Evolutionary conservation across 768 basidiomycete species (phyloP).

Genomic region (Albatrellus ellisii): DNA sequence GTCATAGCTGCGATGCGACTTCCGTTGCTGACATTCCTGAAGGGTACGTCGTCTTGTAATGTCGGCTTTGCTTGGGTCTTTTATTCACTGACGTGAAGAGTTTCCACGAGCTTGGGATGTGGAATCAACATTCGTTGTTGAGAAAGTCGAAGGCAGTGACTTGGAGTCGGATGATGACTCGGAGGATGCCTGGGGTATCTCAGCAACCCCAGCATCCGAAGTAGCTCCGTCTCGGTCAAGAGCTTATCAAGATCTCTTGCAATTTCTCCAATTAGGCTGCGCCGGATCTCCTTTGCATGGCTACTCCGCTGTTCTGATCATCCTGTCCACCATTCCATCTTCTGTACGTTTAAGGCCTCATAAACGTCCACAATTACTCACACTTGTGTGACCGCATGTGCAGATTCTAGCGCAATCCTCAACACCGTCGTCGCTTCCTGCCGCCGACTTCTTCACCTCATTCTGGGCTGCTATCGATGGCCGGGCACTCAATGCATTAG

Average conservation of each 20-base stretch:
- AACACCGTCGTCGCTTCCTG: conserved; percentile 14
- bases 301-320: conserved; percentile 71
- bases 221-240: background rate
- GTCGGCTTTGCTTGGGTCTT: background rate
- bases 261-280: conserved; percentile 70
- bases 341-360: conserved; percentile 33
- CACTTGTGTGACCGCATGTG: background rate
- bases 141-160: conserved; percentile 20
- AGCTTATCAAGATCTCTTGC: conserved; percentile 62
- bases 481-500: conserved; percentile 41
- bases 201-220: background rate
- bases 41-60: conserved; percentile 32
- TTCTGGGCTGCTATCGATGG: conserved; percentile 78
- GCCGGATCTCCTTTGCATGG: conserved; percentile 65
- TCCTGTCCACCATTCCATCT: conserved; percentile 70
- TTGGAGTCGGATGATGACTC: conserved; percentile 24
- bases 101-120: conserved; percentile 55
- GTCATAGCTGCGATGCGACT: conserved; percentile 63
- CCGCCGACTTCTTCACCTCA: conserved; percentile 48
- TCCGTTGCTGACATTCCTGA: conserved; percentile 57
- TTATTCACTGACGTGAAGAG: background rate
- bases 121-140: conserved; percentile 19
- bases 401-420: conserved; percentile 20
- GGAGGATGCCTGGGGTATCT: conserved; percentile 25
- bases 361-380: background rate